Evolutionary conservation across 179 eudicot species (phyloP).

Genomic region (Patellifolia procumbens): DNA sequence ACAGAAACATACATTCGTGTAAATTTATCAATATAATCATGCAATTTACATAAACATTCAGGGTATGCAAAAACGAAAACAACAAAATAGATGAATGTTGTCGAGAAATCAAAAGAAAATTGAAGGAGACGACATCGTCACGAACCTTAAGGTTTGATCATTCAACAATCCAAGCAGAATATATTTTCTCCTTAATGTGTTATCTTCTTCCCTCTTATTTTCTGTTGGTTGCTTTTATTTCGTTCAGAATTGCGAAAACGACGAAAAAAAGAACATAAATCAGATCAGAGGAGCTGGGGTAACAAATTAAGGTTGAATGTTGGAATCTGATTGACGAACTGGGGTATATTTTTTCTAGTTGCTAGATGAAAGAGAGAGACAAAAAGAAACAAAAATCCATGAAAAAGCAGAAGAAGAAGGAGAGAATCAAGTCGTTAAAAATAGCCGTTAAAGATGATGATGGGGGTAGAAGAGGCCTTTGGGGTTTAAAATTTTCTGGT

Average conservation of each 20-base stretch:
- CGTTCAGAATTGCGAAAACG: not conserved
- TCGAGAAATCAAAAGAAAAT: not conserved
- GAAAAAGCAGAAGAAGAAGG: not conserved
- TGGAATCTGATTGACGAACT: conserved; percentile 8
- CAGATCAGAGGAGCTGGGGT: conserved; percentile 3
- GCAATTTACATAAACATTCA: not conserved
- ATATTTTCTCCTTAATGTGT: not conserved
- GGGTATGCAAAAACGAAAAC: not conserved
- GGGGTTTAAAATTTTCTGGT: conserved; percentile 13
- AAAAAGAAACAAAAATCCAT: conserved; percentile 2
- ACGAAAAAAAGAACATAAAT: too few species aligned
- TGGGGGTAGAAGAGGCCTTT: not conserved
- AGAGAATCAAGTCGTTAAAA: conserved; percentile 28
- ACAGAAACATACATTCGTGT: not conserved
- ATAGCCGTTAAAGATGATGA: conserved; percentile 34
- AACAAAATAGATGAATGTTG: not conserved
- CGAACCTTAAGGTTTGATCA: conserved; percentile 7
- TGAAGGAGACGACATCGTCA: too few species aligned
- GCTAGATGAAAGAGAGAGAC: conserved; percentile 10
- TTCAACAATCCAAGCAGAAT: not conserved
- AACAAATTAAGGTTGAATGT: conserved; percentile 11
- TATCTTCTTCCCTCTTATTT: not conserved
- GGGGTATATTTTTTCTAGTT: conserved; percentile 16
- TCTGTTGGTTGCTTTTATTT: not conserved
- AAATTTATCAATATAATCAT: not conserved